Base-by-base conservation (phyloP, 371 early-diverging fungal species). In the Mortierella sp. region DNA sequence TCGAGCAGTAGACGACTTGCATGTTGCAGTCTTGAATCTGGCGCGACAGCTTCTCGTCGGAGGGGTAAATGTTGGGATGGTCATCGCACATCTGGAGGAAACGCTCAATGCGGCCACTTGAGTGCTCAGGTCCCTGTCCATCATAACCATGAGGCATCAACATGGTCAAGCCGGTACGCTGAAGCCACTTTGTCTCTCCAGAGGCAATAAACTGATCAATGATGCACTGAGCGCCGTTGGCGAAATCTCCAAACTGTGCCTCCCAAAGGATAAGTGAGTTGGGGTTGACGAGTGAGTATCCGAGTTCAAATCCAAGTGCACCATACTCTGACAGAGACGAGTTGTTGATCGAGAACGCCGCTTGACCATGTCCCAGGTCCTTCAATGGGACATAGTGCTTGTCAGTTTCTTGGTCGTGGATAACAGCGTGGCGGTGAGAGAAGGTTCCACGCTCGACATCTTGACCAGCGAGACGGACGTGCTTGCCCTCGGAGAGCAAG, bases 381-480 rank as follows among this genome's bases (percentile, higher is more conserved):
- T 91, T 92, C 63, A 97, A 83, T 40, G 94, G 92, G 34, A 91
- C 89, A 79, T 92, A 89, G 47, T 83, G 83, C 46, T 41, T 62
- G 60, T 90, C 91, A 59, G 85, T 91, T 74, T 86, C 84, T 82
- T 97, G 98, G 80, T 96, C 95, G 87, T 95, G 94, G 62, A 97
- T 86, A 22, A 97, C 90, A 25, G 96, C 93, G 76, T 98, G 98
- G 67, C 98, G 93, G 70, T 98, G 98, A 50, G 96, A 96, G 86
- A 98, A 98, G 28, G 98, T 98, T 62, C 98, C 97, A 81, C 98
- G 94, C 80, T 96, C 98, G 41, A 95, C 95, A 88, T 98, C 98
- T 81, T 98, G 98, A 46, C 98, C 98, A 57, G 92, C 90, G 19
- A 96, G 80, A 28, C 98, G 92, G 52, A 97, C 93, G 61, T 96